Evolutionary conservation across 176 grass and related monocot species (phyloP), one percentile per base, ranked within the genome.

Genomic region (Eremochloa ophiuroides): DNA sequence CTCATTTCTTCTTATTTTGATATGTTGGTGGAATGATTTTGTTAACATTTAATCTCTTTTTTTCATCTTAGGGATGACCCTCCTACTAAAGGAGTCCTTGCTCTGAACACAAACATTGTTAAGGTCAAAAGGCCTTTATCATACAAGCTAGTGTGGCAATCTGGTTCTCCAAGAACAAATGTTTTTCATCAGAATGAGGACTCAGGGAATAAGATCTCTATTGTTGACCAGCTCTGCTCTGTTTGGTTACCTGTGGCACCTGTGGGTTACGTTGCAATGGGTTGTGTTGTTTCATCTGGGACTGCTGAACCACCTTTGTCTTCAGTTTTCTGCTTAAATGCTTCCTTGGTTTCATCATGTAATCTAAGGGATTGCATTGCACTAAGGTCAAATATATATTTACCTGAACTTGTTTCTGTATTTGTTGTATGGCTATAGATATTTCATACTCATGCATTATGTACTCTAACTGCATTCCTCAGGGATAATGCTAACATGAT

Each of bases 161-260:
- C 66, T 83, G 37, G 81, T 69, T 27, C 74, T 76, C 38, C 78
- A 73, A 85, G 38, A 73, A 58, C 66, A 84, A 85, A 84, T 20
- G 46, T 69, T 73, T 65, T 84, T 68, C 74, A 73, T 43, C 64
- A 62, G 31, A 41, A 31, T 59, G 76, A 85, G 64, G 77, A 85
- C 59, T 55, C 10, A 13, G 69, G 85, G 56, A 77, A 59, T 75
- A 88, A 67, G 14, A 47, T 41, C 40, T 83, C 65, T 75, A 73
- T 79, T 64, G 48, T 31, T 46, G 67, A 62, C 29, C 56, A 83
- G 50, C 39, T 87, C 37, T 91, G 90, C 73, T 93, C 92, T 67
- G 84, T 98, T 91, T 98, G 95, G 95, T 91, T 94, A 75, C 95
- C 95, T 86, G 64, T 94, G 85, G 95, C 95, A 59, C 95, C 95